These are phyloP conservation scores for Furcasterigmium sp. DNA, from an alignment of 2,329 filamentous ascomycete genomes.

Conservation along the genomic window DNA sequence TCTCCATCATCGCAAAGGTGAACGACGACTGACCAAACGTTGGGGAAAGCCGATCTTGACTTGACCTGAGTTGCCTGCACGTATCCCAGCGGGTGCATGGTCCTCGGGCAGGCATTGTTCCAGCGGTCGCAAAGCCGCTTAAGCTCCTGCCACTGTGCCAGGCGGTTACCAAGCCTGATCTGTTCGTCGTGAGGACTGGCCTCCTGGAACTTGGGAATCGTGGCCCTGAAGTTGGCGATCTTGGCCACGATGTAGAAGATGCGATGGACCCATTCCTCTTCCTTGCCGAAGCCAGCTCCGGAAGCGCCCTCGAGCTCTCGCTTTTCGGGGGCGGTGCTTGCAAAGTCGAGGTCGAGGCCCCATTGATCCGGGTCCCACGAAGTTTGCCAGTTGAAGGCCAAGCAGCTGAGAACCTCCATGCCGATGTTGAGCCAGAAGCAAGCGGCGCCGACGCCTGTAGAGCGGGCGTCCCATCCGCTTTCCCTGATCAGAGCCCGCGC, in stretches of 20 bases:
- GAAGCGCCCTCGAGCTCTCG: constrained; percentile 11
- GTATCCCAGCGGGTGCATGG: constrained; percentile 83
- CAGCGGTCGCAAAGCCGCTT: constrained; percentile 79
- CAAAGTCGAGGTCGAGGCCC: constrained; percentile 76
- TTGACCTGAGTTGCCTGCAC: constrained; percentile 62
- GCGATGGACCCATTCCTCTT: constrained; percentile 83
- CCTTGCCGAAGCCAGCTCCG: constrained; percentile 45
- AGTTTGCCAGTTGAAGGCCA: constrained; percentile 81
- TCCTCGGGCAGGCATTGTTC: constrained; percentile 72
- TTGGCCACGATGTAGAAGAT: constrained; percentile 88
- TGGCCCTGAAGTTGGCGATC: constrained; percentile 77
- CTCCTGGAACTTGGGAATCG: constrained; percentile 56
- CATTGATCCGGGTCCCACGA: constrained; percentile 89
- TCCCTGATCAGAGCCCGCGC: constrained; percentile 83
- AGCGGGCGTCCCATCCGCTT: constrained; percentile 80
- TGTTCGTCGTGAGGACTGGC: constrained; percentile 58
- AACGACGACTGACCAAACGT: constrained; percentile 63
- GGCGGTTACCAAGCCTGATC: constrained; percentile 56
- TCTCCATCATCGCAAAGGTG: not conserved
- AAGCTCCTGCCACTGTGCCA: constrained; percentile 73
- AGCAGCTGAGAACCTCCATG: constrained; percentile 83
- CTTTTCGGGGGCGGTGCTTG: constrained; percentile 8
- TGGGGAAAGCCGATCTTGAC: constrained; percentile 73
- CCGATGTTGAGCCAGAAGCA: constrained; percentile 95
- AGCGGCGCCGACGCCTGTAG: constrained; percentile 72